Base-by-base conservation (phyloP, 192 early-diverging fungal genomes). In the Podochytrium sp. region DNA sequence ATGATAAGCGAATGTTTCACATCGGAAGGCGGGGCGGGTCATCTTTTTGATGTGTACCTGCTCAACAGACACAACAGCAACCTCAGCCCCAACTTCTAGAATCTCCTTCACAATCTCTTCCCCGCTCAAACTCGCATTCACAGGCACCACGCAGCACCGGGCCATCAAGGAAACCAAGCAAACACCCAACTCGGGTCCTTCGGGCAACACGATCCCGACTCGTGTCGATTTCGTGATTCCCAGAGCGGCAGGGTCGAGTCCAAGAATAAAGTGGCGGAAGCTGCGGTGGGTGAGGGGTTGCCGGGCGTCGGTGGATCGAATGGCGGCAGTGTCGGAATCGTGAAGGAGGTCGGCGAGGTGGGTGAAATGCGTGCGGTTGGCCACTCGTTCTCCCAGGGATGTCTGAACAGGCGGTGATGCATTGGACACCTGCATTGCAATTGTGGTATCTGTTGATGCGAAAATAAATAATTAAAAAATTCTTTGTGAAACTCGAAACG, bases 91-190 rank as follows among this genome's bases (percentile, higher is more conserved):
- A 53, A 77, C 56, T 16, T 43, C 55, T 6, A 32, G 27, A n/a
- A 81, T 51, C 42, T 81, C 83, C 35, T 58, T 40, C 3, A 74
- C 49, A 14, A 84, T 61, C 65, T 81, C 78, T 42, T 76, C 76
- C 49, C 55, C 40, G 18, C 73, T 76, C 56, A 67, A 32, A 27
- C 55, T 49, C 23, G 33, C 27, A 65, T 84, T 81, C n/a, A 78
- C 76, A 7, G 83, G 83, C 7, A 76, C 68, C 18, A 64, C 80
- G 50, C 77, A 73, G 52, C 77, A 75, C 43, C 61, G 59, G 16
- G 79, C 39, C 62, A 79, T 70, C 16, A 84, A 62, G 30, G 74
- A 43, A 32, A 84, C 56, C 33, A 84, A 41, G 40, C 71, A 77
- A 29, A 70, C 50, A 23, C 62, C 82, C 16, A 81, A 68, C 14